These are phyloP conservation scores for Stromatinia cepivora DNA, from an alignment of 2,329 filamentous ascomycete genomes.

Conservation along the genomic window DNA sequence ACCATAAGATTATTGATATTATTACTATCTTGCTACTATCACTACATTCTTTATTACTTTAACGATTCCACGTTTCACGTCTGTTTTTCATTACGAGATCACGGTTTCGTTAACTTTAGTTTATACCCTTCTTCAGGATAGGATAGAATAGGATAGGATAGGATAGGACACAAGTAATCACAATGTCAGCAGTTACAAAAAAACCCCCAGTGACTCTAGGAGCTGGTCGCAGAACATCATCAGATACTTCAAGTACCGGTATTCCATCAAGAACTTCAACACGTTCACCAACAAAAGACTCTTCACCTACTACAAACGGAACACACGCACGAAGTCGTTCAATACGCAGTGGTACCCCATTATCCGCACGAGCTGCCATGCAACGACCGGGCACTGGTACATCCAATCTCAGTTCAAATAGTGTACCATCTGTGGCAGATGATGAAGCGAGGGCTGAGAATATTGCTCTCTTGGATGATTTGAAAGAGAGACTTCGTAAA, in stretches of 20 bases:
- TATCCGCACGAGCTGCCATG: conserved; percentile 72
- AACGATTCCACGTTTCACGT: background rate
- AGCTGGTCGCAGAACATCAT: conserved; percentile 36
- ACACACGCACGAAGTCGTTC: conserved; percentile 61
- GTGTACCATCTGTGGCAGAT: conserved; percentile 52
- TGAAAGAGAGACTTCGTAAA: conserved; percentile 78
- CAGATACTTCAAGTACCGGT: conserved; percentile 33
- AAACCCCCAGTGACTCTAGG: conserved; percentile 41
- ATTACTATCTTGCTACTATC: background rate
- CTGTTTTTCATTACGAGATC: conserved; percentile 12
- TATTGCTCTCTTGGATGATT: conserved; percentile 75
- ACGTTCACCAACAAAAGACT: conserved; percentile 37
- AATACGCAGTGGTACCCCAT: conserved; percentile 61
- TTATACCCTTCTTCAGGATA: conserved; percentile 7
- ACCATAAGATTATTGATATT: background rate
- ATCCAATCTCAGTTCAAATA: conserved; percentile 39
- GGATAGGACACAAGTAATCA: conserved; percentile 16
- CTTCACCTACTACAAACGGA: conserved; percentile 36
- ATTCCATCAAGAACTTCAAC: conserved; percentile 27
- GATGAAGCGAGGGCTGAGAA: conserved; percentile 78
- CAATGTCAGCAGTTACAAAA: conserved; percentile 47
- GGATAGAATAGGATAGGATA: background rate
- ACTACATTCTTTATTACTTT: background rate
- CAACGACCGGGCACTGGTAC: conserved; percentile 52
- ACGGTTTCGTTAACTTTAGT: background rate